Evolutionary conservation across 2,329 filamentous ascomycete species (phyloP).

Genomic region (Zymoseptoria crescenta): DNA sequence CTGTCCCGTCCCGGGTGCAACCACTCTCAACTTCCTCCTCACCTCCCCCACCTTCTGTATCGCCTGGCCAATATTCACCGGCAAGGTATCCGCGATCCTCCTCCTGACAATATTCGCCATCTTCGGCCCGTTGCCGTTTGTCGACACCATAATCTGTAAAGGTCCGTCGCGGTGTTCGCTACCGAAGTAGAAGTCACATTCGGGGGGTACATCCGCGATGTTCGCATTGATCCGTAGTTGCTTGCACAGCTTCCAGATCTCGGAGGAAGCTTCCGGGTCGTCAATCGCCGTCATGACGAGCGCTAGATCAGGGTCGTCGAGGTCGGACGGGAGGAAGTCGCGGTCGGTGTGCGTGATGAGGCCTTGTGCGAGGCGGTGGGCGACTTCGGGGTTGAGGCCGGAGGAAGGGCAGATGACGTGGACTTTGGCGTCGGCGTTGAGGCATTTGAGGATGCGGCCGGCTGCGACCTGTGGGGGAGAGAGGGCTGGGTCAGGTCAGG

Average conservation of each 20-base stretch:
- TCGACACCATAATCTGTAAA: conserved; percentile 96
- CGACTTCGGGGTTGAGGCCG: conserved; percentile 82
- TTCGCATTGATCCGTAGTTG: conserved; percentile 77
- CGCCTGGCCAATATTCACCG: conserved; percentile 72
- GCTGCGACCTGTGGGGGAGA: conserved; percentile 67
- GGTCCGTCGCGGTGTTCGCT: conserved; percentile 92
- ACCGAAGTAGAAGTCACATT: conserved; percentile 99
- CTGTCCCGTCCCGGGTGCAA: conserved; percentile 65
- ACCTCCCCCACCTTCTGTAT: conserved; percentile 77
- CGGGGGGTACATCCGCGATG: conserved; percentile 90
- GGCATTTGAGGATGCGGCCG: conserved; percentile 84
- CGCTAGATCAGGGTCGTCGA: conserved; percentile 59
- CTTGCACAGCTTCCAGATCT: conserved; percentile 91
- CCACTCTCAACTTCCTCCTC: conserved; percentile 66
- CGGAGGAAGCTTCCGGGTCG: conserved; percentile 80
- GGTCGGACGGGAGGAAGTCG: conserved; percentile 75
- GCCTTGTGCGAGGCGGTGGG: conserved; percentile 64
- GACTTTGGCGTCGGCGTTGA: conserved; percentile 89
- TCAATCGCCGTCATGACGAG: conserved; percentile 95
- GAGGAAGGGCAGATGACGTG: conserved; percentile 69
- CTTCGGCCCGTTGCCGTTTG: conserved; percentile 91
- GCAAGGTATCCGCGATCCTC: conserved; percentile 69
- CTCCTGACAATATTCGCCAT: conserved; percentile 78
- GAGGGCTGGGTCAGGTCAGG: conserved; percentile 13
- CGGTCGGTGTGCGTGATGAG: conserved; percentile 77